Percentiles rank a stretch among this genome's conserved stretches.
Conservation (phyloP, 768 basidiomycete species). For the Xerocomellus intermedius region DNA sequence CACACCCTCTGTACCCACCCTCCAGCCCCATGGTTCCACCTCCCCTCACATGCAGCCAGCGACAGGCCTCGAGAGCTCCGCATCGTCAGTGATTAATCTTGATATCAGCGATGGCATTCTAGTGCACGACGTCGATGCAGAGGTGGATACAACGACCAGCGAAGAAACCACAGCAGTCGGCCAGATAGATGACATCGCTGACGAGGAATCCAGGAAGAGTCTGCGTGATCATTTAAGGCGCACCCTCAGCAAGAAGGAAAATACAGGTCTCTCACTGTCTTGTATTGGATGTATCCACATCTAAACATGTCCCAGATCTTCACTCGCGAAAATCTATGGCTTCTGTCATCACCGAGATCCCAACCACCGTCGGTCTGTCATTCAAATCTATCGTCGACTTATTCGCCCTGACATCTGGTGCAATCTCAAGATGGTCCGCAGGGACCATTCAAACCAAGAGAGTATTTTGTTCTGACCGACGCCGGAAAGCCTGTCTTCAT, state of each 20-base stretch:
- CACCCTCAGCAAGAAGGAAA: conserved; percentile 55
- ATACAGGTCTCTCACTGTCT: conserved; percentile 39
- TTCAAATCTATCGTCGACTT: conserved; percentile 1
- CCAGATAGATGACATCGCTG: conserved; percentile 41
- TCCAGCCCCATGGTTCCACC: conserved; percentile 48
- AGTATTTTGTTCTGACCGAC: conserved; percentile 91
- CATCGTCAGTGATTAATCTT: conserved; percentile 69
- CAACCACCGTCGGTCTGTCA: conserved; percentile 20
- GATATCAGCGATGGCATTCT: conserved; percentile 68
- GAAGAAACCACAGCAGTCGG: conserved; percentile 54
- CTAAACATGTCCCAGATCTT: conserved; percentile 9
- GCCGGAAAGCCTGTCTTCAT: conserved; percentile 98
- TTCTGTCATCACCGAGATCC: conserved; percentile 37
- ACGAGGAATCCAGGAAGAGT: conserved; percentile 60
- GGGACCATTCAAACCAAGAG: conserved; percentile 49
- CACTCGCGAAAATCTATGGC: conserved; percentile 14
- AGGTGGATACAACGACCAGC: conserved; percentile 51
- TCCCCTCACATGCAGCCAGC: conserved; percentile 30
- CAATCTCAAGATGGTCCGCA: conserved; percentile 10
- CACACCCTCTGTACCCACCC: conserved; percentile 53
- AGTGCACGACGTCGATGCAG: conserved; percentile 66
- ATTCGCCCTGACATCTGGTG: neutral
- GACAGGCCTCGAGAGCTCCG: conserved; percentile 55
- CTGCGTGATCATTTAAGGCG: conserved; percentile 71
- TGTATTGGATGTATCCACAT: conserved; percentile 8